Base-by-base conservation (phyloP, 2,329 filamentous ascomycete genomes). In the Talaromyces sp. region DNA sequence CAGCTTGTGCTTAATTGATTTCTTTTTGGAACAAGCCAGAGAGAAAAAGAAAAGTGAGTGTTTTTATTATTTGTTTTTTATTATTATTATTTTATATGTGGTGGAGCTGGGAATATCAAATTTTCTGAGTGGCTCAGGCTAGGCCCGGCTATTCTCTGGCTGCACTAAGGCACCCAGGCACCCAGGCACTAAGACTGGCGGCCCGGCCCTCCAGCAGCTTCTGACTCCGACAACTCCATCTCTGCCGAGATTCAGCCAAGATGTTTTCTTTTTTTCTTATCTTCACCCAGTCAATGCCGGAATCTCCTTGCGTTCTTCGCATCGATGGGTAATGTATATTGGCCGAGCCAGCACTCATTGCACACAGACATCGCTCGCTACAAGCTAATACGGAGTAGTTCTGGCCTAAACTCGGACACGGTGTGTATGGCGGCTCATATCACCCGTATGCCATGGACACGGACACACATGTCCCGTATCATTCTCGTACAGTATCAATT, bases 41-140 rank as follows among this genome's bases (percentile, higher is more conserved):
- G 19, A 51, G 35, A 52, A 39, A 52, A 52, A 52, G 48, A 52
- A 52, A 52, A 33, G 10, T 28, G 11, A 46, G 22, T 21, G n/a
- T n/a, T n/a, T n/a, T n/a, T n/a, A 51, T 15, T 15, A n/a, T 22
- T 19, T 28, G 7, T 4, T 28, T 28, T 3, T 28, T 28, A 7
- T 28, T 36, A 7, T 28, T 28, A 28, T 28, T 28, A 50, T 13
- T 13, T 5, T 35, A 31, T 39, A 41, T 9, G 39, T 2, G 13
- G 19, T 41, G 39, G 39, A 41, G 39, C 39, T 21, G 35, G 31
- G 33, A n/a, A 52, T 22, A 39, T 37, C 48, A 52, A 52, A 52
- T 37, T 52, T 52, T 52, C 22, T n/a, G 19, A 21, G 48, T 52
- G 48, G 48, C 48, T 37, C 48, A 52, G 48, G 31, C 48, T 33